Evolutionary conservation across 257 asterid species (phyloP).

Genomic region (Salvia miltiorrhiza): DNA sequence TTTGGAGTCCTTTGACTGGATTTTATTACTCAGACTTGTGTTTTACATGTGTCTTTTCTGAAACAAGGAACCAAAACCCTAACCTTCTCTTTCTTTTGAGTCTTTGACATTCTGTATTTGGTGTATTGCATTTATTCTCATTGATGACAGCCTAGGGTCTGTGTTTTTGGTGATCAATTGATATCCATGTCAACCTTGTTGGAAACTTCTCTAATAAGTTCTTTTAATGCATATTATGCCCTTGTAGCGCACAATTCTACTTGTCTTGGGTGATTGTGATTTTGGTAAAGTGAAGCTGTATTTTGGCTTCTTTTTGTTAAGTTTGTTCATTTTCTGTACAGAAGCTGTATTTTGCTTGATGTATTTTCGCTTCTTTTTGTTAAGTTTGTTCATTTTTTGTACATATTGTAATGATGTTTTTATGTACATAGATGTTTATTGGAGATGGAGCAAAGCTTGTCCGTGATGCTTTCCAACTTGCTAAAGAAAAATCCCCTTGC

Average conservation of each 20-base stretch:
- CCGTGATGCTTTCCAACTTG: conserved; percentile 91
- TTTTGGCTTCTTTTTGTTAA: background rate
- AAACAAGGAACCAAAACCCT: background rate
- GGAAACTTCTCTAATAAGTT: background rate
- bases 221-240: background rate
- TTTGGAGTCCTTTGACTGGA: too few species aligned
- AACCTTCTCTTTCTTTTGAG: background rate
- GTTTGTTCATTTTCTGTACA: background rate
- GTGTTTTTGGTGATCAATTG: background rate
- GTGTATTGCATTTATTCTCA: background rate
- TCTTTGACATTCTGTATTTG: background rate
- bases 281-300: background rate
- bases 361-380: background rate
- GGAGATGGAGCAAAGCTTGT: conserved; percentile 94
- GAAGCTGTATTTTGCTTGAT: background rate
- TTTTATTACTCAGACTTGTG: background rate
- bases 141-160: background rate
- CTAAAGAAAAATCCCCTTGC: conserved; percentile 95
- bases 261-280: background rate
- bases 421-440: conserved; percentile 65
- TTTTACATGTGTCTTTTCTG: background rate
- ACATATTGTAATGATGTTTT: conserved; percentile 10
- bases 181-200: background rate
- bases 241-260: background rate
- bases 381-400: background rate